Conservation (phyloP, 805 yeast genomes). For the Cyberlindnera petersonii region DNA sequence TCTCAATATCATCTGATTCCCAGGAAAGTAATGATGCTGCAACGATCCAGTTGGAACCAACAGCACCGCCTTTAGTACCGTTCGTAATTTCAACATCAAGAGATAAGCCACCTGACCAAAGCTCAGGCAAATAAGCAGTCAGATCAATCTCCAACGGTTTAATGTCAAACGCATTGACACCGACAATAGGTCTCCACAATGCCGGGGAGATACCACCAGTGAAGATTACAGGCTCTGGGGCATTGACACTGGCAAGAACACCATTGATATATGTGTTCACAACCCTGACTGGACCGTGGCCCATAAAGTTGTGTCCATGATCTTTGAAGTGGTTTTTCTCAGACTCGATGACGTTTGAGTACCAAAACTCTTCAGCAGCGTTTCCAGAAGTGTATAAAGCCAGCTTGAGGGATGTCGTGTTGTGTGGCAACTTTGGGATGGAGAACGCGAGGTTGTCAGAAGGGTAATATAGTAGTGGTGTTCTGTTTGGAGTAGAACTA, state of each 20-base stretch:
- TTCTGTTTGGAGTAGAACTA: conserved; percentile 22
- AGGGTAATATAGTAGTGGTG: conserved; percentile 49
- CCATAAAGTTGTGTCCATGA: conserved; percentile 40
- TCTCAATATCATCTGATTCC: conserved; percentile 41
- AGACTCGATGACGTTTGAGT: conserved; percentile 52
- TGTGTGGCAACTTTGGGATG: conserved; percentile 45
- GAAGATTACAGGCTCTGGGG: conserved; percentile 71
- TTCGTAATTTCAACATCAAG: conserved; percentile 49
- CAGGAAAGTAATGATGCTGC: conserved; percentile 53
- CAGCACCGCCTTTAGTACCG: conserved; percentile 36
- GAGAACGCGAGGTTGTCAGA: conserved; percentile 33
- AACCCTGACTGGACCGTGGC: conserved; percentile 71
- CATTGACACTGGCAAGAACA: conserved; percentile 51
- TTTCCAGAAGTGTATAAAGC: conserved; percentile 69
- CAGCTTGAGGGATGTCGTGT: conserved; percentile 50
- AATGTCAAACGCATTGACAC: conserved; percentile 68
- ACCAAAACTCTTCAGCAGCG: conserved; percentile 84
- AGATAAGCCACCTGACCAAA: conserved; percentile 50
- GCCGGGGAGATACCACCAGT: conserved; percentile 82
- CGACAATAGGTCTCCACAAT: conserved; percentile 78
- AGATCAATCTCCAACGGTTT: conserved; percentile 67
- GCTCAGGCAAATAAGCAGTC: conserved; percentile 62
- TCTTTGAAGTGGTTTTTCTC: conserved; percentile 37
- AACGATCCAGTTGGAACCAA: conserved; percentile 52
- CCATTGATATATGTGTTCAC: conserved; percentile 61